Base-by-base conservation (phyloP, 345 rosid species). In the Crucihimalaya himalaica region DNA sequence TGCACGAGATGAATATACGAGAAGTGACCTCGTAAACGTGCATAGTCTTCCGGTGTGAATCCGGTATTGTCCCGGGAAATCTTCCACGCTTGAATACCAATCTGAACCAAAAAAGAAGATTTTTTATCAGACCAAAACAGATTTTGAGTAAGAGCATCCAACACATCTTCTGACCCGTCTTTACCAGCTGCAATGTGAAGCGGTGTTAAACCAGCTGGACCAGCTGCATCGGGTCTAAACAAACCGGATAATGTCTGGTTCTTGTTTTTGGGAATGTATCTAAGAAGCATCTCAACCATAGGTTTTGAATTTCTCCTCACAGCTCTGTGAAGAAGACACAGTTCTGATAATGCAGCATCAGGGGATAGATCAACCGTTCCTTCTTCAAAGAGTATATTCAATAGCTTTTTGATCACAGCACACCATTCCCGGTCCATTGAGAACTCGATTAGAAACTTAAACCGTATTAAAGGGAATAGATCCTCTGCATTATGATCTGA, bases 151-250 rank as follows among this genome's bases (percentile, higher is more conserved):
- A 95, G 78, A 60, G 97, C 92, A 68, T 92, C 92, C 71, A 95
- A 63, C 45, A 90, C 87, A 60, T 85, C 91, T 82, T 95, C 98
- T 23, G 99, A 92, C 59, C 86, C 92, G 82, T 95, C 99, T 87
- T 87, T 92, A 63, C 99, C 99, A 2, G 99, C 99, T 57, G 96
- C 99, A 68, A 95, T 88, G 83, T 92, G 99, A 68, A 92, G 96
- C 76, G 99, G 99, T 25, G 99, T 95, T 87, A 92, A 84, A 81
- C 99, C 96, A 18, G 85, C 90, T 51, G 99, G 97, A 71, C 99
- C 99, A 11, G 73, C 13, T 28, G 69, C 84, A 80, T 95, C 94
- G 0, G 99, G 98, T 79, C 85, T 87, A 72, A 95, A 95, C 79
- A 92, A 71, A 69, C 63, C 5, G 5, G 63, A 18, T 19, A 19